Base-by-base conservation (phyloP, 345 rosid species). In the Stellera chamaejasme region DNA sequence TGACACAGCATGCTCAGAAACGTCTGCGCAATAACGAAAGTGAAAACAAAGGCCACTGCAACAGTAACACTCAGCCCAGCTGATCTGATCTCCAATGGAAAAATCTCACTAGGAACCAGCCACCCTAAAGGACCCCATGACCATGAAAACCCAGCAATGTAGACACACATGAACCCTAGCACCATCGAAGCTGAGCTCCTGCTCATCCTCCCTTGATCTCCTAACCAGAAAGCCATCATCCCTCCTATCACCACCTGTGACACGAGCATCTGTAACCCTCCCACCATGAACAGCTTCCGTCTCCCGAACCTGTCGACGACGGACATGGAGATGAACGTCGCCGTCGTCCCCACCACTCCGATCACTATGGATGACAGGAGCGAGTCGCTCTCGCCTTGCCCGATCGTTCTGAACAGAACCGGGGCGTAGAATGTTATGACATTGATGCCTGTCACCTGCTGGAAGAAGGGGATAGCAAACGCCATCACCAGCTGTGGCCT, bases 401-500 rank as follows among this genome's bases (percentile, higher is more conserved):
- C 94, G 3, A 87, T 72, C 55, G 89, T 80, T 68, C 86, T 68
- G 64, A 81, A 83, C 15, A 87, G 66, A 23, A 87, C 59, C 4
- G 96, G 94, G 0, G 89, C 87, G 12, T 90, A 87, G 66, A 90
- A 90, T 44, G 68, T 62, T 0, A 84, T 79, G 56, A 84, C 85
- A 16, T 90, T 78, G 64, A 90, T 81, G 1, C 96, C 94, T 0
- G 96, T 87, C 25, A 84, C 85, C 52, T 81, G 84, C 50, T 84
- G 91, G 67, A 82, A 87, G 56, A 83, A 75, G 3, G 97, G 96
- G 60, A 84, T 79, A 4, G 64, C 73, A 2, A 84, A 57, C 12
- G 97, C 82, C 96, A 82, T 84, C 36, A 81, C 77, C 10, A 87
- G 68, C 50, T 81, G 93, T 14, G 96, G 90, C 71, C 84, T 71